phyloP scores from a whole-genome alignment of 2,329 filamentous ascomycete species.

The Magnaporthales sp. region DNA sequence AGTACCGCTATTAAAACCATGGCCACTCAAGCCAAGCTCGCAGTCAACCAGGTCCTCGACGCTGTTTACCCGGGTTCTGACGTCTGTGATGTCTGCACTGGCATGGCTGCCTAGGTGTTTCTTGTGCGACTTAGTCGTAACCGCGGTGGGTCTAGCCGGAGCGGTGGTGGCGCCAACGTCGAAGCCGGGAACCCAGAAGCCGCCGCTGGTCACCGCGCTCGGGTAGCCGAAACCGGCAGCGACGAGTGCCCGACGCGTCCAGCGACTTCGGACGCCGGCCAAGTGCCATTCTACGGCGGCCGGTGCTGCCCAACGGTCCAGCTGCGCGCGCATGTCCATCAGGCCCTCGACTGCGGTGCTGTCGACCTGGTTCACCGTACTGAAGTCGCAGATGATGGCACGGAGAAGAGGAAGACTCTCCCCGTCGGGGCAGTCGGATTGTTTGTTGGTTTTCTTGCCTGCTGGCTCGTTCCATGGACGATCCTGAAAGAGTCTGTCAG shows the following conservation, averaged over 20 bases:
- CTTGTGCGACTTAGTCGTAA: no score
- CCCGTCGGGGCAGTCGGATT: conserved; percentile 11
- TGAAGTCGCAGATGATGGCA: conserved; percentile 90
- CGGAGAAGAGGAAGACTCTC: conserved; percentile 1
- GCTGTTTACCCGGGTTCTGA: neutral
- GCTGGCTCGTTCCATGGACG: conserved; percentile 48
- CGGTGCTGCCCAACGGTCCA: conserved; percentile 78
- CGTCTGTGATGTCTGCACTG: neutral
- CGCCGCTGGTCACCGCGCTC: neutral
- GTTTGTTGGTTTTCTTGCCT: conserved; percentile 20
- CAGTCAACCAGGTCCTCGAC: neutral
- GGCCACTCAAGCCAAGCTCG: neutral
- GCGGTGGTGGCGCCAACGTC: conserved; percentile 1
- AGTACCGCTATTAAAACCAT: neutral
- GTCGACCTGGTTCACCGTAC: conserved; percentile 87
- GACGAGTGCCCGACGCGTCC: conserved; percentile 85
- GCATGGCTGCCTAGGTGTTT: neutral
- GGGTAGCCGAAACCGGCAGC: conserved; percentile 69
- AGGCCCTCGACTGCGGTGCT: conserved; percentile 86
- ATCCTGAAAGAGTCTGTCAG: conserved; percentile 19
- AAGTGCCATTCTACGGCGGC: conserved; percentile 90
- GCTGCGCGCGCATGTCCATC: conserved; percentile 89
- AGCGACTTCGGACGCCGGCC: conserved; percentile 74
- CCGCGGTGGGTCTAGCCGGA: neutral
- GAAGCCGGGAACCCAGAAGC: conserved; percentile 1